Percentiles rank a stretch among this genome's conserved stretches.
phyloP scores from a whole-genome alignment of 2,329 filamentous ascomycete species.

The Phialophora tarda region DNA sequence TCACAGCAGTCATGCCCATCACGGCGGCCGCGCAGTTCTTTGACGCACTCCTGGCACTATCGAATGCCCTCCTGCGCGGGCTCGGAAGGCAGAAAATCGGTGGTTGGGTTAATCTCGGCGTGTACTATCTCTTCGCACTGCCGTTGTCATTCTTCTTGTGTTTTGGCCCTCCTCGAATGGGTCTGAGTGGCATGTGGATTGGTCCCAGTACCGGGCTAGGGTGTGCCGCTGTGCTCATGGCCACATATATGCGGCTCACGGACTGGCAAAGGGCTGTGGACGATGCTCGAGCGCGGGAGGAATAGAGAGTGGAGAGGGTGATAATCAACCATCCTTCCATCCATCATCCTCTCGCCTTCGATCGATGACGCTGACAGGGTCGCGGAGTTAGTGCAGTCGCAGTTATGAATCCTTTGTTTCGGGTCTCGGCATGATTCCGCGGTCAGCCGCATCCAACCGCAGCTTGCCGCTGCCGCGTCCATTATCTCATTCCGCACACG shows the following conservation, averaged over 20 bases:
- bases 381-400: background rate
- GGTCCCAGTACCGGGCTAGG: constrained; percentile 70
- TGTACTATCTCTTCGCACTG: constrained; percentile 78
- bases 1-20: constrained; percentile 70
- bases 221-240: constrained; percentile 77
- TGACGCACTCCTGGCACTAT: constrained; percentile 73
- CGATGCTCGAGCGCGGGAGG: constrained; percentile 49
- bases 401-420: constrained; percentile 2
- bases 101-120: constrained; percentile 76
- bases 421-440: constrained; percentile 15
- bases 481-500: constrained; percentile 2
- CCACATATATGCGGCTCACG: constrained; percentile 63
- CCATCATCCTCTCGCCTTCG: no score
- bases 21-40: constrained; percentile 81
- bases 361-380: background rate
- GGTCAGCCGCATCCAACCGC: constrained; percentile 6
- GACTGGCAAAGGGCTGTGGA: constrained; percentile 59
- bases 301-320: constrained; percentile 21
- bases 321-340: background rate
- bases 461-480: constrained; percentile 1
- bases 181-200: constrained; percentile 74
- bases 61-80: constrained; percentile 77
- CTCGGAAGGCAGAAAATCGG: constrained; percentile 81
- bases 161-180: constrained; percentile 71
- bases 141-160: constrained; percentile 73